Percentiles rank a stretch among this genome's conserved stretches.
Conservation (phyloP, 768 basidiomycete species). For the Tubosaeta brunneosetosa region DNA sequence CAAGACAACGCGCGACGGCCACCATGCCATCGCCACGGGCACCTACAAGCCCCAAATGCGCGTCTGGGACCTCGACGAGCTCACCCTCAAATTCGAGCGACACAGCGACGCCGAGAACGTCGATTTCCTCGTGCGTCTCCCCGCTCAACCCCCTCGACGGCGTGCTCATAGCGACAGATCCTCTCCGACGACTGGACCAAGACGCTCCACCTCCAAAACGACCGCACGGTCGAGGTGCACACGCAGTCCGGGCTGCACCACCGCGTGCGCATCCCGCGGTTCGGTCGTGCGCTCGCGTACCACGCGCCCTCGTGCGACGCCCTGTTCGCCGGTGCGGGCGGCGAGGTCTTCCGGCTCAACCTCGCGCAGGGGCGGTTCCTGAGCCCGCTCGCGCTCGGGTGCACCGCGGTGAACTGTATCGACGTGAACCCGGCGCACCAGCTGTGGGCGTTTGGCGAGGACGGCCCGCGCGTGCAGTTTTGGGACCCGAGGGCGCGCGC, state of each 20-base stretch:
- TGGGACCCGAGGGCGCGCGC: conserved; percentile 91
- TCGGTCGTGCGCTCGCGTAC: conserved; percentile 89
- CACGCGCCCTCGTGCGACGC: conserved; percentile 93
- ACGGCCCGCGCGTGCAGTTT: conserved; percentile 86
- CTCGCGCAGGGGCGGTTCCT: conserved; percentile 94
- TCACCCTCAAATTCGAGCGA: conserved; percentile 91
- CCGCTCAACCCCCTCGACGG: conserved; percentile 1
- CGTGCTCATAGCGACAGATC: conserved; percentile 46
- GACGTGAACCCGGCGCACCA: conserved; percentile 95
- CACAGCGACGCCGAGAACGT: conserved; percentile 97
- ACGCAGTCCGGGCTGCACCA: conserved; percentile 93
- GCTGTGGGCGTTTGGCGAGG: conserved; percentile 82
- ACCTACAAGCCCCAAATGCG: conserved; percentile 97
- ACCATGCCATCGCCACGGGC: conserved; percentile 90
- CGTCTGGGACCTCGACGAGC: conserved; percentile 91
- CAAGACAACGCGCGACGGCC: conserved; percentile 87
- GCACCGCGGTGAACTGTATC: conserved; percentile 79
- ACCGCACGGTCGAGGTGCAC: conserved; percentile 92
- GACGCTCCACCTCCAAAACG: conserved; percentile 92
- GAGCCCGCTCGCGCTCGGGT: conserved; percentile 63
- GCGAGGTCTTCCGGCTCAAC: conserved; percentile 89
- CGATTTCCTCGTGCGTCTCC: conserved; percentile 87
- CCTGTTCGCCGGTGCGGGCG: conserved; percentile 77
- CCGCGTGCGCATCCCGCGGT: conserved; percentile 88
- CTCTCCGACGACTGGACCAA: conserved; percentile 99